Evolutionary conservation across 345 rosid species (phyloP), one percentile per base, ranked within the genome.

Genomic region (Euphorbia peplus): DNA sequence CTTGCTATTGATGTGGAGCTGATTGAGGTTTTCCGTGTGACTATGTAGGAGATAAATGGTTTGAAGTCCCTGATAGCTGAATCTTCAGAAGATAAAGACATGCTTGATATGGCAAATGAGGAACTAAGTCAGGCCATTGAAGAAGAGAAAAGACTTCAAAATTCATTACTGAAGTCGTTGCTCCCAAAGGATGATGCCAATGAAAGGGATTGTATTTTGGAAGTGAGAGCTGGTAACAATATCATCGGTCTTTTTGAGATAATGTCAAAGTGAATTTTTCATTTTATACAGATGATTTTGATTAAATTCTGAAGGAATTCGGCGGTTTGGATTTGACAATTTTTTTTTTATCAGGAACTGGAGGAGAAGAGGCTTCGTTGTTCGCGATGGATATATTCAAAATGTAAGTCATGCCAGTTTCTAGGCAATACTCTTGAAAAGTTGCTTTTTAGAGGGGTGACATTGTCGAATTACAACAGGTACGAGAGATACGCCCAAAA

Each of bases 131-230:
- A 75, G 56, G 90, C 91, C 15, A 13, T 68, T 28, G 83, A 79
- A 65, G 93, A 86, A 70, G 92, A 92, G 81, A 88, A 85, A 74
- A 85, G 86, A 72, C 64, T 88, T 80, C 97, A 86, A 76, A 79
- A 70, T 74, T 75, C 83, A 82, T 75, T 95, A 74, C 93, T 92
- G 57, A 86, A 82, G 85, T 85, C 87, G 21, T 80, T 92, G 68
- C 93, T 95, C 71, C 98, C 99, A n/a, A 90, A 81, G 75, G 99
- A 95, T 75, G 99, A 92, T 74, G 99, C 98, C n/a, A 97, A 95
- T 76, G 96, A 86, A 83, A 87, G 96, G 83, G 92, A 78, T 80
- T 83, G 91, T 75, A 92, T 95, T 86, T 74, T 91, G 89, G 99
- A 95, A 90, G 99, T 95, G 83, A 87, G 98, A 85, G 97, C 98